A percentile compares a stretch with the other conserved stretches of the same genome.
Conservation (phyloP, 805 yeast genomes). For the Kodamaea lidongshanica region DNA sequence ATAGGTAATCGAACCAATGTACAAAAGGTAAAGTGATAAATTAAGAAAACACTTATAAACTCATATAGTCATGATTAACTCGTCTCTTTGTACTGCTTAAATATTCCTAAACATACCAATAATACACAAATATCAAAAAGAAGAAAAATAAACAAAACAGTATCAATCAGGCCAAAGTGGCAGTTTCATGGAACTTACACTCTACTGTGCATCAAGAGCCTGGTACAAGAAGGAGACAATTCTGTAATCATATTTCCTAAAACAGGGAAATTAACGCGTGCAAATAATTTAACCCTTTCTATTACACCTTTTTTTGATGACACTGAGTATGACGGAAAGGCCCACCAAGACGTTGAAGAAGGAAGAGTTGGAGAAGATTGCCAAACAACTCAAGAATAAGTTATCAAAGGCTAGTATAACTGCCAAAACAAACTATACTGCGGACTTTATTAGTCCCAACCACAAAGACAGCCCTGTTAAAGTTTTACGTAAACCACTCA, state of each 20-base stretch:
- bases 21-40: no score
- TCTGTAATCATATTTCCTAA: constrained; percentile 6
- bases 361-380: constrained; percentile 41
- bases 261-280: constrained; percentile 4
- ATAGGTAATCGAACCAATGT: no score
- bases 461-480: constrained; percentile 26
- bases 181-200: no score
- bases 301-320: constrained; percentile 2
- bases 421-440: constrained; percentile 25
- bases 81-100: no score
- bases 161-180: no score
- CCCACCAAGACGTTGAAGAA: constrained; percentile 35
- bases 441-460: constrained; percentile 9
- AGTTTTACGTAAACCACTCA: constrained; percentile 20
- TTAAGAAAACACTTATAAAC: no score
- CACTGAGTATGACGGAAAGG: constrained; percentile 8
- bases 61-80: no score
- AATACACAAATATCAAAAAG: no score
- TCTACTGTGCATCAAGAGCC: no score
- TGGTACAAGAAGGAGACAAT: no score
- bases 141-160: no score
- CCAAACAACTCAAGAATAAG: constrained; percentile 36
- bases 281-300: not conserved
- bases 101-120: no score
- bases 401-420: constrained; percentile 40